Conservation (phyloP, 83 land plant genomes). For the Diphasiastrum complanatum region DNA sequence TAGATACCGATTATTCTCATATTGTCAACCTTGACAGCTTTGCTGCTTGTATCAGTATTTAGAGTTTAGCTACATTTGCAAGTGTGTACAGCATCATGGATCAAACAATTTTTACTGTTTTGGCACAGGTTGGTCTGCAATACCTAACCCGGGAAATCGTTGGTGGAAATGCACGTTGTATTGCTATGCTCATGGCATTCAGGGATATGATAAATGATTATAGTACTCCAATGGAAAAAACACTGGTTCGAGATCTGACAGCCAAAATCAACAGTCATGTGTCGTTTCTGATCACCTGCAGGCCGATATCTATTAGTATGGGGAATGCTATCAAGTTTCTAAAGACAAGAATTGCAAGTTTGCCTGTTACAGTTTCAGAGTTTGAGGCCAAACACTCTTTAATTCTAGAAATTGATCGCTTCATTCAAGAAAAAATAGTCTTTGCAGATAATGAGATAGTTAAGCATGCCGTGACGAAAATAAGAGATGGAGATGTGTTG, state of each 20-base stretch:
- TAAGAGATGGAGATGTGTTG: conserved; percentile 89
- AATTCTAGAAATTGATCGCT: conserved; percentile 62
- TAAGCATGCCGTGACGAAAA: conserved; percentile 72
- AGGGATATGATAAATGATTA: conserved; percentile 72
- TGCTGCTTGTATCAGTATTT: too few relatives aligned
- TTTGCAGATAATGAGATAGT: conserved; percentile 87
- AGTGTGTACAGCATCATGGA: too few relatives aligned
- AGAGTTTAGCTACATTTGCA: too few relatives aligned
- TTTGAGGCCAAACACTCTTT: conserved; percentile 77
- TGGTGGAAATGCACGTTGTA: conserved; percentile 96
- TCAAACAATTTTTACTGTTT: not conserved
- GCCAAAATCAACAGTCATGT: conserved; percentile 76
- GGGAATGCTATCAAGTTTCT: conserved; percentile 92
- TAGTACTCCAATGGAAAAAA: conserved; percentile 71
- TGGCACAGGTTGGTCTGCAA: conserved; percentile 77
- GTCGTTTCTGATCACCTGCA: conserved; percentile 72
- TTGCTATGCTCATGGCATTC: conserved; percentile 89
- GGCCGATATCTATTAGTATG: conserved; percentile 96
- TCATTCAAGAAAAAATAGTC: conserved; percentile 78
- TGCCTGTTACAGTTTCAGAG: conserved; percentile 57
- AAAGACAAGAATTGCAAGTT: conserved; percentile 57
- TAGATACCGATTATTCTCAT: too few relatives aligned
- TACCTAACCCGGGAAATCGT: conserved; percentile 67
- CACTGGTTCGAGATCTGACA: conserved; percentile 65
- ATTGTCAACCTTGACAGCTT: too few relatives aligned